These are phyloP conservation scores for Aspergillus ustus DNA, from an alignment of 2,329 filamentous ascomycete species.

Conservation along the genomic window DNA sequence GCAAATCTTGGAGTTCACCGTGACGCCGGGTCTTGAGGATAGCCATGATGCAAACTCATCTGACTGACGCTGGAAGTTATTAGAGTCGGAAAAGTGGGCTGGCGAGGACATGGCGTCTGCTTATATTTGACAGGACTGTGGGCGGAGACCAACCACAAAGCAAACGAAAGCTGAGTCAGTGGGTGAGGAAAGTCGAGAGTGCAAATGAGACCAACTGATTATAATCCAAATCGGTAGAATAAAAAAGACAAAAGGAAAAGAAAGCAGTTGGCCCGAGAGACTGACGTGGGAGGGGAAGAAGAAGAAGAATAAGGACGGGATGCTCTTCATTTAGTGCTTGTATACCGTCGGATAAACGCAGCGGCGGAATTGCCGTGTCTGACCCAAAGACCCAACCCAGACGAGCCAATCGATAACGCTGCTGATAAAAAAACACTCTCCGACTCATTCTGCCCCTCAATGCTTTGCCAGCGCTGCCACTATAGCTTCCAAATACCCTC, in stretches of 20 bases:
- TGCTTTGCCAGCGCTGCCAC: background rate
- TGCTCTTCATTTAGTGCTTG: conserved; percentile 13
- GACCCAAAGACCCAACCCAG: conserved; percentile 10
- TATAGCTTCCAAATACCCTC: background rate
- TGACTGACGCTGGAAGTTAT: conserved; percentile 52
- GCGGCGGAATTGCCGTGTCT: conserved; percentile 20
- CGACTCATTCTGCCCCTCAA: conserved; percentile 22
- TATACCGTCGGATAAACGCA: conserved; percentile 36
- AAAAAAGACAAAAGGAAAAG: background rate
- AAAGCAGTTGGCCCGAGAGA: background rate
- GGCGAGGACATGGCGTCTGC: conserved; percentile 40
- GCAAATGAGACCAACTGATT: background rate
- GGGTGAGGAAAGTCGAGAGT: conserved; percentile 3
- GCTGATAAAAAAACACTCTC: conserved; percentile 29
- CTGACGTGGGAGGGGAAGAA: conserved; percentile 8
- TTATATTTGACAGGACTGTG: conserved; percentile 20
- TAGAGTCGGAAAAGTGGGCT: conserved; percentile 38
- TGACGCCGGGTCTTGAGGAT: conserved; percentile 53
- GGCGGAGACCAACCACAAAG: conserved; percentile 20
- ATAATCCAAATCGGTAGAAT: background rate
- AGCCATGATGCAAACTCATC: conserved; percentile 64
- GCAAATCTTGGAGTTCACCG: conserved; percentile 61
- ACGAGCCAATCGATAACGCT: conserved; percentile 36
- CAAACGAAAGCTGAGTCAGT: conserved; percentile 16
- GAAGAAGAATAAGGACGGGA: background rate